Evolutionary conservation across 345 rosid species (phyloP), one percentile per base, ranked within the genome.

Genomic region (Eucalyptus leucophloia): DNA sequence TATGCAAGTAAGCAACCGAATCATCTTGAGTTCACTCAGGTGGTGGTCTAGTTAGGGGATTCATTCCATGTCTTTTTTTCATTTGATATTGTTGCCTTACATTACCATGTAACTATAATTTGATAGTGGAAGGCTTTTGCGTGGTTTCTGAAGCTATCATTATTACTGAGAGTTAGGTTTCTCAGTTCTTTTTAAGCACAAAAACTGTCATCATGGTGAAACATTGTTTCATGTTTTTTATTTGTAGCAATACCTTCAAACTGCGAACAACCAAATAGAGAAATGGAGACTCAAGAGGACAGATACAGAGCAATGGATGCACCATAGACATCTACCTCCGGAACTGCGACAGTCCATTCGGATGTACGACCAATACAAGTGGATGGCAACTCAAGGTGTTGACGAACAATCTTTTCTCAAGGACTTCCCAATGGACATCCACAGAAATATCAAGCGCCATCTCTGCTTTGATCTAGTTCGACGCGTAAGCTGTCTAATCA

Each of bases 341-440:
- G 92, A 92, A 89, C 89, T 96, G 44, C 92, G 90, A 85, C 90
- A 92, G 86, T 90, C 92, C 80, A 96, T 95, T 88, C 92, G 93
- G 72, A 89, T 93, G 49, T 94, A 93, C 82, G 96, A 92, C 87
- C 95, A 95, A 87, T 94, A 94, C 83, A 96, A 95, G 92, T 95
- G 98, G 98, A 87, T 95, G 58, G 95, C 98, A 12, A 96, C 97
- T 87, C 92, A 94, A 86, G 97, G 97, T 17, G 98, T 96, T 56
- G 94, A 93, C 34, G 97, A 96, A 91, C 96, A 94, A 91, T 89
- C 95, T 85, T 93, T 95, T 83, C 92, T 96, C 47, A 92, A 86
- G 82, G 92, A 94, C 45, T 92, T 96, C 85, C 98, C 98, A 1
- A 88, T 93, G 2, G 96, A 95, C 94, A 95, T 96, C 12, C 95